Conservation (phyloP, 2,329 filamentous ascomycete species). For the Juglanconis juglandina region DNA sequence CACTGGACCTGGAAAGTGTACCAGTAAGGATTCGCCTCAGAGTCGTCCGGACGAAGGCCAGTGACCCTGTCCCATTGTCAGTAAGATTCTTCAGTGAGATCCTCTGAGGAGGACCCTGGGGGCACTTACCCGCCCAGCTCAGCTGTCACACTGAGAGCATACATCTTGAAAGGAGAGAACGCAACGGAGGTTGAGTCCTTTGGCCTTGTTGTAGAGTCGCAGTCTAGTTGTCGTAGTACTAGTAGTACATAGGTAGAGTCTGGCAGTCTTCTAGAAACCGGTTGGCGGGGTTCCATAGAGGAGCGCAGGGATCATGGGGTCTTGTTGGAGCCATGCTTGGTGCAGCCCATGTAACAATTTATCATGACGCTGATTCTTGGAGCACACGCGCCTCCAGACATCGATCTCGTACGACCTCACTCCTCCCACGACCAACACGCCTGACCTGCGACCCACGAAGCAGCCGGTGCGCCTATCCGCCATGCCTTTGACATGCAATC, state of each 20-base stretch:
- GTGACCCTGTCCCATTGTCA: slow-evolving; percentile 64
- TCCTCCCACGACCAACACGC: background rate
- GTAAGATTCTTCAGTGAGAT: background rate
- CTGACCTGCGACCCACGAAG: slow-evolving; percentile 6
- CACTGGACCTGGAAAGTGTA: slow-evolving; percentile 98
- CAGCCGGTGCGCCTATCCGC: slow-evolving; percentile 19
- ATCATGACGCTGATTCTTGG: background rate
- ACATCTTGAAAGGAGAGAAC: slow-evolving; percentile 43
- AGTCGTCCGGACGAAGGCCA: slow-evolving; percentile 81
- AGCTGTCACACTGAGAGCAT: slow-evolving; percentile 63
- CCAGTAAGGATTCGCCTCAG: slow-evolving; percentile 78
- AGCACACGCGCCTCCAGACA: too few relatives aligned
- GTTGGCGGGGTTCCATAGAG: background rate
- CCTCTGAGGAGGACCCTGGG: background rate
- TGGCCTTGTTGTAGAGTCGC: background rate
- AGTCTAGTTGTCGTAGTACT: background rate
- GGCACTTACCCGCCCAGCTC: slow-evolving; percentile 63
- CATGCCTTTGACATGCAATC: slow-evolving; percentile 58
- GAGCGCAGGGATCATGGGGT: background rate
- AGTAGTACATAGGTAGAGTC: background rate
- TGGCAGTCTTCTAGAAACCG: background rate
- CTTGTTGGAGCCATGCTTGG: background rate
- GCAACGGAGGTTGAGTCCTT: background rate
- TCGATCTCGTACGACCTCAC: background rate
- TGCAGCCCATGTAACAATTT: background rate